These are phyloP conservation scores for Xylariaceae sp. DNA, from an alignment of 2,329 filamentous ascomycete genomes.

Conservation along the genomic window DNA sequence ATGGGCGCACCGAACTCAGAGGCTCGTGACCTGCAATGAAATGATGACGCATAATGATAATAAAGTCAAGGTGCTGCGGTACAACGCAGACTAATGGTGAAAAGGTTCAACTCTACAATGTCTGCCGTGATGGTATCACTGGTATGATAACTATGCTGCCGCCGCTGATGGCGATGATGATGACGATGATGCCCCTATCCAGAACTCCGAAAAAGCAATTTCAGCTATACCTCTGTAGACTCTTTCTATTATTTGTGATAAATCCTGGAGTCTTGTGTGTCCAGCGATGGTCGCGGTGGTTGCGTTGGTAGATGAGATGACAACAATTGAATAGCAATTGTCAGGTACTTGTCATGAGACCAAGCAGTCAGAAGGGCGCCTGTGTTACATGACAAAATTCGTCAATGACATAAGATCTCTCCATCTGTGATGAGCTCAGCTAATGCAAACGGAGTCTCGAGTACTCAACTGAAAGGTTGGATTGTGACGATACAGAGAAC, in stretches of 20 bases:
- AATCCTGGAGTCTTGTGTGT: too few relatives aligned
- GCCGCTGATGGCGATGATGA: constrained; percentile 10
- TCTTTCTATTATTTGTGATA: too few relatives aligned
- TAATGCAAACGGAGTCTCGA: not conserved
- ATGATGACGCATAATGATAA: not conserved
- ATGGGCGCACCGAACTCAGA: too few relatives aligned
- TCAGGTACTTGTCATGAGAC: constrained; percentile 30
- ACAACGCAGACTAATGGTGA: not conserved
- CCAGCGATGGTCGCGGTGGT: too few relatives aligned
- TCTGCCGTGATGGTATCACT: constrained; percentile 33
- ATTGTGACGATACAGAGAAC: not conserved
- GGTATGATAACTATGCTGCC: constrained; percentile 31
- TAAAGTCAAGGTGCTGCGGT: not conserved
- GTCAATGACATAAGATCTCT: constrained; percentile 32
- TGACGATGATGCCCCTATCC: constrained; percentile 1
- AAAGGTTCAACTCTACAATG: not conserved
- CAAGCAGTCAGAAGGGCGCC: constrained; percentile 35
- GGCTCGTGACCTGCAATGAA: too few relatives aligned
- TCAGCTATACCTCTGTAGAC: not conserved
- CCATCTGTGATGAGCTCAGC: constrained; percentile 21
- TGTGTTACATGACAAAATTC: constrained; percentile 24
- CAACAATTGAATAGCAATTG: not conserved
- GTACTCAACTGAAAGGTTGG: not conserved
- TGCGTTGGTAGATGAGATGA: not conserved
- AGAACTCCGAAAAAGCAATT: constrained; percentile 3